Base-by-base conservation (phyloP, 305 asterid species). In the Fraxinus latifolia region DNA sequence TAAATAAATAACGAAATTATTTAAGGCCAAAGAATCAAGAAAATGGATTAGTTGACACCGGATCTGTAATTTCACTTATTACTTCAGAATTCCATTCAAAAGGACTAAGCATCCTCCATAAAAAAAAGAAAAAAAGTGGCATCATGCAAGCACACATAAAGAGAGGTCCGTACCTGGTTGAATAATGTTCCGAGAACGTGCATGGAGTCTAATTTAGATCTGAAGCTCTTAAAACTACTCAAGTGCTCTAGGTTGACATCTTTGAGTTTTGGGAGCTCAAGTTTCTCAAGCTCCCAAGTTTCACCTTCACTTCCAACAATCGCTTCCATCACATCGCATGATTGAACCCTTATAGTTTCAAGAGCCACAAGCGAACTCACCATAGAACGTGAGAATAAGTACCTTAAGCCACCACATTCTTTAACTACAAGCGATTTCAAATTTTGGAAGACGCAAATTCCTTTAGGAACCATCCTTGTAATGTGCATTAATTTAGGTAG, bases 201-300 rank as follows among this genome's bases (percentile, higher is more conserved):
- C 25, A 21, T 3, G 27, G 27, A 19, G 70, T 60, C 17, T 60
- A 5, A 23, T 19, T 60, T 23, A 60, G 14, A 19, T 60, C 70
- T 60, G 3, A 60, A 60, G 27, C 70, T 60, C 70, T 60, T 60
- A 60, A 60, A 60, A n/a, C 27, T 60, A 23, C 31, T 60, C 31
- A 21, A 3, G 5, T 7, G 83, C 33, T 53, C 62, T 53, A 53
- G 62, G 9, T 11, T 8, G 47, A 80, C 15, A 1, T 72, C 5
- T 12, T 39, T 42, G 15, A 81, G 80, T 36, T 55, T 81, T 60
- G 80, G 76, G 47, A 81, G 60, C 47, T 53, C 47, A 21, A 81
- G 23, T 4, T 3, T 37, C 34, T 21, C 47, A 0, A 15, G 19
- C 62, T 53, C 23, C 62, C 23, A n/a, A n/a, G 62, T 53, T 71